A percentile compares a stretch with the other conserved stretches of the same genome.
These are phyloP conservation scores for Cyberlindnera misumaiensis DNA, from an alignment of 805 yeast genomes.

Conservation along the genomic window DNA sequence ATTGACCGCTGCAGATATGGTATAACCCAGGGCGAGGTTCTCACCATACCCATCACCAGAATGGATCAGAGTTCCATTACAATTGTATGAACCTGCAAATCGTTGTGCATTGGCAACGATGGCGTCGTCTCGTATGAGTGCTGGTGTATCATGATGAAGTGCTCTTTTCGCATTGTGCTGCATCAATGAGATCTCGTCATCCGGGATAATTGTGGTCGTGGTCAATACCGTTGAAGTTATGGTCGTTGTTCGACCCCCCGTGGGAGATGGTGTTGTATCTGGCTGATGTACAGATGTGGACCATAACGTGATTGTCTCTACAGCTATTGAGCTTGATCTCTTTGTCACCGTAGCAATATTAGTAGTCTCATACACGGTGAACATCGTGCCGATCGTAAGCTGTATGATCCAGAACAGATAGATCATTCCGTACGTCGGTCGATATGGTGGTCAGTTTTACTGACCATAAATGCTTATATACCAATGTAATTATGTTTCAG, in stretches of 20 bases:
- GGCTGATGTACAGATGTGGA: conserved; percentile 2
- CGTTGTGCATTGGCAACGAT: conserved; percentile 49
- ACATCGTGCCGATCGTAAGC: neutral
- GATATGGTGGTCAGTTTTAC: no score
- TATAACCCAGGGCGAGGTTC: conserved; percentile 71
- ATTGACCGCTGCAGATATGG: conserved; percentile 48
- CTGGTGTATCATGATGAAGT: conserved; percentile 39
- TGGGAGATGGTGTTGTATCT: neutral
- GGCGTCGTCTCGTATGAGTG: conserved; percentile 48
- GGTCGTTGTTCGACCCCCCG: conserved; percentile 8
- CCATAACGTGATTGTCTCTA: conserved; percentile 8
- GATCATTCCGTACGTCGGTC: no score
- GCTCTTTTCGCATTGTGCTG: conserved; percentile 53
- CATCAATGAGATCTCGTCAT: conserved; percentile 6
- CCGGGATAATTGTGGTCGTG: conserved; percentile 9
- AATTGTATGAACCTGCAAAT: conserved; percentile 50
- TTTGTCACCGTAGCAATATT: conserved; percentile 2
- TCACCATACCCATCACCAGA: conserved; percentile 63
- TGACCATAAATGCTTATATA: no score
- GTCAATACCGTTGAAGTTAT: conserved; percentile 11
- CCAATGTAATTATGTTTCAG: no score
- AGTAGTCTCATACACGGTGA: conserved; percentile 8
- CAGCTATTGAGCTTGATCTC: conserved; percentile 1
- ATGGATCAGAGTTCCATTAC: conserved; percentile 53
- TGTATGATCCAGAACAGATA: no score